These are phyloP conservation scores for Teratosphaeria pseudoeucalypti DNA, from an alignment of 2,329 filamentous ascomycete genomes.

Conservation along the genomic window DNA sequence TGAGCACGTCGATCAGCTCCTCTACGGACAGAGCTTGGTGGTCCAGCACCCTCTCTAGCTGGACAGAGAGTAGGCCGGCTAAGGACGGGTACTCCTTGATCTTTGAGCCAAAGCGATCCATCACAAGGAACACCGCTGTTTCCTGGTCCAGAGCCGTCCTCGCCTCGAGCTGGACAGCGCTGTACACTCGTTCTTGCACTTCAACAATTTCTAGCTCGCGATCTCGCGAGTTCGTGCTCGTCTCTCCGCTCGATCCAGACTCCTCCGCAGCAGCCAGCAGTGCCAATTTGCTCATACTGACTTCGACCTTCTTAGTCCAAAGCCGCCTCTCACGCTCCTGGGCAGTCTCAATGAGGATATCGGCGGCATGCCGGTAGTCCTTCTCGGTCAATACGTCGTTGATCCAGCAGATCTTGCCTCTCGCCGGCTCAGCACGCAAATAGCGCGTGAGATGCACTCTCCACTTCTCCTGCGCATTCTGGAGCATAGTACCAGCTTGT, in stretches of 20 bases:
- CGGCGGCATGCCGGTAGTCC: constrained; percentile 63
- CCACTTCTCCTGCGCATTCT: constrained; percentile 54
- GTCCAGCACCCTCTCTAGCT: constrained; percentile 58
- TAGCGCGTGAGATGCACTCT: constrained; percentile 66
- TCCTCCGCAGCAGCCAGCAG: constrained; percentile 50
- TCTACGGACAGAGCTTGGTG: constrained; percentile 55
- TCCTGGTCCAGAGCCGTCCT: constrained; percentile 66
- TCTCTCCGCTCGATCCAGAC: background rate
- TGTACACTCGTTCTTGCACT: constrained; percentile 70
- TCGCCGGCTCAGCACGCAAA: constrained; percentile 58
- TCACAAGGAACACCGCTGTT: constrained; percentile 65
- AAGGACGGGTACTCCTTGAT: constrained; percentile 51
- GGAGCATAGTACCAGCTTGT: constrained; percentile 49
- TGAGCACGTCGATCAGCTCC: constrained; percentile 64
- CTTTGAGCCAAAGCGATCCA: constrained; percentile 53
- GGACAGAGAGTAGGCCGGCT: constrained; percentile 59
- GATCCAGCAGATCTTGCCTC: constrained; percentile 83
- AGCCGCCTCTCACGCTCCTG: constrained; percentile 63
- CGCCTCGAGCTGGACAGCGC: constrained; percentile 58
- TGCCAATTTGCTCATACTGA: constrained; percentile 77
- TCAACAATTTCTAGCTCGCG: constrained; percentile 55
- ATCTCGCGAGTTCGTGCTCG: background rate
- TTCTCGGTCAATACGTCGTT: constrained; percentile 74
- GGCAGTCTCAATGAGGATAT: constrained; percentile 60
- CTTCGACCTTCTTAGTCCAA: constrained; percentile 88